Conservation (phyloP, 345 rosid species). For the Angophora floribunda region DNA sequence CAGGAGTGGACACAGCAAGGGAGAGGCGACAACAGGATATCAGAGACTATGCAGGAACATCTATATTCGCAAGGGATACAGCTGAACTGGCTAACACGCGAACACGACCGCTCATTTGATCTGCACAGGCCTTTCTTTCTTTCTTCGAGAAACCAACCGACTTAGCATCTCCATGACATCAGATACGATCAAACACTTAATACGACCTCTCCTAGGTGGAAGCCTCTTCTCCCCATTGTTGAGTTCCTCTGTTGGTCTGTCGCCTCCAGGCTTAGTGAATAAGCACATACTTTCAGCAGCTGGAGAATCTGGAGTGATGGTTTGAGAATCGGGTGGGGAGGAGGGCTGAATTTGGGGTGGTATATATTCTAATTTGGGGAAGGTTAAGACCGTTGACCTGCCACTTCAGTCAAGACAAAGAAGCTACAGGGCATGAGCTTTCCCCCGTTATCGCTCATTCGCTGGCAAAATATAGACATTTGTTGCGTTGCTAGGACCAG, state of each 20-base stretch:
- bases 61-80: fast-evolving
- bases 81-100: neutral
- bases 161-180: neutral
- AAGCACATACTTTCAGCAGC: neutral
- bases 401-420: neutral
- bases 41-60: neutral
- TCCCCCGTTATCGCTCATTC: neutral
- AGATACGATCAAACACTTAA: neutral
- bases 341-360: neutral
- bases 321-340: neutral
- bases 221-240: neutral
- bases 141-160: neutral
- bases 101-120: neutral
- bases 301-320: neutral
- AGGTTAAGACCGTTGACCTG: neutral
- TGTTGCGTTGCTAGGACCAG: neutral
- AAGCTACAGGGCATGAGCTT: neutral
- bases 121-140: neutral
- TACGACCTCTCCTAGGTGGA: neutral
- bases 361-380: neutral
- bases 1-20: neutral
- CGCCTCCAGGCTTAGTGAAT: neutral
- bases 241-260: neutral
- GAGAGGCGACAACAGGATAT: neutral
- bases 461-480: neutral